Evolutionary conservation across 208 protist species (phyloP).

Genomic region (Acanthamoeba healyi): DNA sequence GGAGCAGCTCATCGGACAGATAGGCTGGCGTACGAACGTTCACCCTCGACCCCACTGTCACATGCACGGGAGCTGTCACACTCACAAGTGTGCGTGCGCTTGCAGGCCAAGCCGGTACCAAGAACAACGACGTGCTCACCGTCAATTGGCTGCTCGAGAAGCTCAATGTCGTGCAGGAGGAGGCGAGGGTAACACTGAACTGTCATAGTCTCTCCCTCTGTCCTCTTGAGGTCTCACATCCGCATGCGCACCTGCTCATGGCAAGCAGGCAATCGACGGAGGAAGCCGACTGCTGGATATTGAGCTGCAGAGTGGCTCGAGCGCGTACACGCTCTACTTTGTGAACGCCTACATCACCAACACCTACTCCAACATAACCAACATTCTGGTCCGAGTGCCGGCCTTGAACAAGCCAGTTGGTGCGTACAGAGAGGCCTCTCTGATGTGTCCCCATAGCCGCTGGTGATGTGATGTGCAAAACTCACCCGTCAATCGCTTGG

Average conservation of each 20-base stretch:
- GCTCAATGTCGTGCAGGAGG: conserved; percentile 24
- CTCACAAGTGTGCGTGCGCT: no score
- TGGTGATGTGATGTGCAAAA: no score
- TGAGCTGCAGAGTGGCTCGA: conserved; percentile 43
- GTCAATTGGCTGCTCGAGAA: conserved; percentile 43
- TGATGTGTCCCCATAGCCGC: no score
- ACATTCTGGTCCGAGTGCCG: conserved; percentile 61
- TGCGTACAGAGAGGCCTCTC: no score
- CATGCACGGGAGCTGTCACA: background rate
- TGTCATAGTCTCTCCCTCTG: no score
- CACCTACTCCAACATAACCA: conserved; percentile 61
- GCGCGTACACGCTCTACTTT: conserved; percentile 48
- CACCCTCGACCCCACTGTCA: background rate
- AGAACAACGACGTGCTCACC: conserved; percentile 71
- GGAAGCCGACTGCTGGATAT: background rate
- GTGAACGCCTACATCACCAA: conserved; percentile 67
- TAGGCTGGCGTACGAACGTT: conserved; percentile 19
- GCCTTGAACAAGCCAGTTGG: background rate
- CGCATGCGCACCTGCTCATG: background rate
- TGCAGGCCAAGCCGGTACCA: conserved; percentile 29
- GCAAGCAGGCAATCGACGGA: background rate
- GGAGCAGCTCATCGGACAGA: conserved; percentile 41
- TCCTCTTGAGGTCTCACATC: no score
- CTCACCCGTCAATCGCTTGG: background rate
- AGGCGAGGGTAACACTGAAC: background rate